Evolutionary conservation across 139 green algal genomes (phyloP).

Genomic region (Chlorella sorokiniana): DNA sequence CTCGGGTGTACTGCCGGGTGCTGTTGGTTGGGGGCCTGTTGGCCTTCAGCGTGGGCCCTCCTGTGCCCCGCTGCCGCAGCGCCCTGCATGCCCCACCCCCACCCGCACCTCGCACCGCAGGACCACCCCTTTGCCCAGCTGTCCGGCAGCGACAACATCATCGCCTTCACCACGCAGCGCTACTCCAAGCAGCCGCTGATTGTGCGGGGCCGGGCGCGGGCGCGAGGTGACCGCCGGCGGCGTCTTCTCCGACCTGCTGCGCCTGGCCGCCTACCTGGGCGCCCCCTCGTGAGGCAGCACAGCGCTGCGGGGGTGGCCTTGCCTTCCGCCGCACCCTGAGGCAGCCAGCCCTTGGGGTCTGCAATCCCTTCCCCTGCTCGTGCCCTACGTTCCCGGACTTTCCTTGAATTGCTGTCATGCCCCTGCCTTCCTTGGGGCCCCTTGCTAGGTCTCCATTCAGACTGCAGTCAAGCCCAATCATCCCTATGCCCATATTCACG

Average conservation of each 20-base stretch:
- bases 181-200: slow-evolving; percentile 87
- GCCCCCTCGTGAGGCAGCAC: slow-evolving; percentile 80
- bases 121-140: slow-evolving; percentile 35
- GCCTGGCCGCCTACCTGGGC: slow-evolving; percentile 91
- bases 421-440: no score
- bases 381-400: no score
- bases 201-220: slow-evolving; percentile 90
- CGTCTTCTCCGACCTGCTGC: slow-evolving; percentile 95
- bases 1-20: no score
- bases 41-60: no score
- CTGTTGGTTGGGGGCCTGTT: no score
- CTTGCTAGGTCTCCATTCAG: no score
- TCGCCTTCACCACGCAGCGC: slow-evolving; percentile 86
- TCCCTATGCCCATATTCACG: no score
- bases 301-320: not conserved
- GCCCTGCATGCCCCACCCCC: not conserved
- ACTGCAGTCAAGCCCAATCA: no score
- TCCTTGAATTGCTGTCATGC: no score
- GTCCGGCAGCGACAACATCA: slow-evolving; percentile 88
- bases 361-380: no score
- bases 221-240: slow-evolving; percentile 96
- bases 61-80: not conserved
- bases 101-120: not conserved
- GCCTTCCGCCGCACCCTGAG: no score
- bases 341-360: no score